These are phyloP conservation scores for Pythium coloratum DNA, from an alignment of 352 stramenopile genomes.

Conservation along the genomic window DNA sequence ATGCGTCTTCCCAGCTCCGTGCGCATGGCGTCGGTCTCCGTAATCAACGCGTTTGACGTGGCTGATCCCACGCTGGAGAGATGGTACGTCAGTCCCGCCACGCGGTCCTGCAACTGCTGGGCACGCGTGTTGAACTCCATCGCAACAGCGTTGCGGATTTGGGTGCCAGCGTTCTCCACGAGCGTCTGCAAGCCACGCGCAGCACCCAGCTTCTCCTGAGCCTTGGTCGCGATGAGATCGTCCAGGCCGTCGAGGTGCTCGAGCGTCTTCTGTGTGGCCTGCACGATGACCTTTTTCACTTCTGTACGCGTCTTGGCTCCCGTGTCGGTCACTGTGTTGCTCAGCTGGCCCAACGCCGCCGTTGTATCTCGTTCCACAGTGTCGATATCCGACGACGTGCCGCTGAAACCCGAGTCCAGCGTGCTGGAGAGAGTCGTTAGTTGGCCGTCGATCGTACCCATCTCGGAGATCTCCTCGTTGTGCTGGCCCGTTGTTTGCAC, in stretches of 20 bases:
- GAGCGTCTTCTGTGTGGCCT: slow-evolving; percentile 5
- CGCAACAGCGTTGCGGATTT: background rate
- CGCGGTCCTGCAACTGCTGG: slow-evolving; percentile 5
- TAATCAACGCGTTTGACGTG: slow-evolving; percentile 4
- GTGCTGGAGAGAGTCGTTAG: slow-evolving; percentile 10
- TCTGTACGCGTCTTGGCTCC: slow-evolving; percentile 7
- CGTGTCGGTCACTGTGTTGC: background rate
- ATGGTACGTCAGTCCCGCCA: background rate
- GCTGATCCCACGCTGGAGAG: background rate
- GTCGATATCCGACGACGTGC: slow-evolving; percentile 8
- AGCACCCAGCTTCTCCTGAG: background rate
- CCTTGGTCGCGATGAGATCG: background rate
- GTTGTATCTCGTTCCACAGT: slow-evolving; percentile 8
- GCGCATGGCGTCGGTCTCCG: slow-evolving; percentile 11
- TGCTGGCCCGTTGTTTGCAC: slow-evolving; percentile 10
- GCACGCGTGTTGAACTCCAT: slow-evolving; percentile 8
- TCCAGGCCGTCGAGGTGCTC: slow-evolving; percentile 3
- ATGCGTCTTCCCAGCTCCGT: slow-evolving; percentile 12
- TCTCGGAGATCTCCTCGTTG: slow-evolving; percentile 2
- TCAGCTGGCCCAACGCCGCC: background rate
- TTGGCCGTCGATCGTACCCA: slow-evolving; percentile 7
- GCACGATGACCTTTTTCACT: slow-evolving; percentile 4
- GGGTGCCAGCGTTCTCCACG: background rate
- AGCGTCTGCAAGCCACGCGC: background rate
- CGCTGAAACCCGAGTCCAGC: background rate